phyloP scores from a whole-genome alignment of 371 early-diverging fungal genomes.

The Actinomortierella ambigua region DNA sequence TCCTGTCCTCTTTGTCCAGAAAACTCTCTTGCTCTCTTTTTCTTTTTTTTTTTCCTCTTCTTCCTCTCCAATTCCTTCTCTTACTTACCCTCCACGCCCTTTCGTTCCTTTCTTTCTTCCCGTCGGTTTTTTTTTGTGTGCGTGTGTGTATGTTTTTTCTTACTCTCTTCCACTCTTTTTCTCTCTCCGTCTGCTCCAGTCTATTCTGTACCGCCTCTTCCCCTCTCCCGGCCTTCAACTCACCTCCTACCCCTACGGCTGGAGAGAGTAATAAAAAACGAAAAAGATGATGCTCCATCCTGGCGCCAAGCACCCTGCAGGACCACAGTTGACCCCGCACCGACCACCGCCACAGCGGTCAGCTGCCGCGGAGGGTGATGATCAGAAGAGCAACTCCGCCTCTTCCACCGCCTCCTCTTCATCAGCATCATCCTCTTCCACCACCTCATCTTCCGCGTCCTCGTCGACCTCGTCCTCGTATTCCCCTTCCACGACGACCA shows the following conservation, averaged over 20 bases:
- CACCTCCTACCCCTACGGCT: not conserved
- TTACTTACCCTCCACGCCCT: not conserved
- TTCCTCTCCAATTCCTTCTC: not conserved
- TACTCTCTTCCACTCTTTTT: not conserved
- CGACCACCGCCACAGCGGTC: not conserved
- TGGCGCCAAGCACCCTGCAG: slow-evolving; percentile 5
- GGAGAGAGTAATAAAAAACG: not conserved
- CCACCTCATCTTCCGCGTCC: too few species aligned
- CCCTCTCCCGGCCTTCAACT: not conserved
- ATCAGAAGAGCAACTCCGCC: too few species aligned
- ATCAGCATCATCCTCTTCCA: too few species aligned
- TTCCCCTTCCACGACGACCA: too few species aligned
- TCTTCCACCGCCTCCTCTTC: too few species aligned
- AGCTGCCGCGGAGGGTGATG: too few species aligned
- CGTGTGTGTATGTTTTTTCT: not conserved
- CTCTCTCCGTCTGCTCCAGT: slow-evolving; percentile 2
- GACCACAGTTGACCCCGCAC: not conserved
- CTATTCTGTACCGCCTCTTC: not conserved
- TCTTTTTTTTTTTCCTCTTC: not conserved
- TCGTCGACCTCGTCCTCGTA: too few species aligned
- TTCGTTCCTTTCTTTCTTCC: not conserved
- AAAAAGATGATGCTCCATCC: slow-evolving; percentile 39
- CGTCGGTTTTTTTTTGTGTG: not conserved
- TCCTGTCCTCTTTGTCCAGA: not conserved
- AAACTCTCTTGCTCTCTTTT: not conserved